phyloP scores from a whole-genome alignment of 2,329 filamentous ascomycete species.

The Didymosphaeria variabile region DNA sequence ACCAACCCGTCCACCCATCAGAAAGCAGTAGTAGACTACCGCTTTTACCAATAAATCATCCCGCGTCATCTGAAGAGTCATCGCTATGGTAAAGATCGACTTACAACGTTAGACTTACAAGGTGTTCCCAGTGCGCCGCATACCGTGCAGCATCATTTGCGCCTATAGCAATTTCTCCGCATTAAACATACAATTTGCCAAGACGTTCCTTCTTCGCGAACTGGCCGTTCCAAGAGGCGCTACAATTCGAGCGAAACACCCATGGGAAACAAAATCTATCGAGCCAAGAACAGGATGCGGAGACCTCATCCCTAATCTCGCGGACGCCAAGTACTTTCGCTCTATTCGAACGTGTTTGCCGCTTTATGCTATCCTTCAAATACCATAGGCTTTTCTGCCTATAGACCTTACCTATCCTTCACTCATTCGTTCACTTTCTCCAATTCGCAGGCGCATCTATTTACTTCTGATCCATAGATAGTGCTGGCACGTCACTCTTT shows the following conservation, averaged over 20 bases:
- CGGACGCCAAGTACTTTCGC: not conserved
- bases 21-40: not conserved
- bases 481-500: slow-evolving; percentile 20
- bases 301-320: not conserved
- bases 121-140: not conserved
- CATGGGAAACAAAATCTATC: slow-evolving; percentile 10
- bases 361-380: not conserved
- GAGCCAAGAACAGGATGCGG: slow-evolving; percentile 12
- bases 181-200: slow-evolving; percentile 7
- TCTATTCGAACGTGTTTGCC: not conserved
- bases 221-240: slow-evolving; percentile 2
- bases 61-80: not conserved
- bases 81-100: not conserved
- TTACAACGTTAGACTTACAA: not conserved
- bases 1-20: not conserved
- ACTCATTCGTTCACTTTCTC: not conserved
- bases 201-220: slow-evolving; percentile 5
- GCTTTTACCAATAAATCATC: not conserved
- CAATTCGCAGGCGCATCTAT: not conserved
- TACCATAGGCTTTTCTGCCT: slow-evolving; percentile 2
- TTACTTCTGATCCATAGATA: not conserved
- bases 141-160: not conserved
- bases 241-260: slow-evolving; percentile 19
- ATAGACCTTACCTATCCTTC: slow-evolving; percentile 9
- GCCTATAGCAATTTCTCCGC: slow-evolving; percentile 13